Base-by-base conservation (phyloP, 2,329 filamentous ascomycete species). In the Neopestalotiopsis sp. region DNA sequence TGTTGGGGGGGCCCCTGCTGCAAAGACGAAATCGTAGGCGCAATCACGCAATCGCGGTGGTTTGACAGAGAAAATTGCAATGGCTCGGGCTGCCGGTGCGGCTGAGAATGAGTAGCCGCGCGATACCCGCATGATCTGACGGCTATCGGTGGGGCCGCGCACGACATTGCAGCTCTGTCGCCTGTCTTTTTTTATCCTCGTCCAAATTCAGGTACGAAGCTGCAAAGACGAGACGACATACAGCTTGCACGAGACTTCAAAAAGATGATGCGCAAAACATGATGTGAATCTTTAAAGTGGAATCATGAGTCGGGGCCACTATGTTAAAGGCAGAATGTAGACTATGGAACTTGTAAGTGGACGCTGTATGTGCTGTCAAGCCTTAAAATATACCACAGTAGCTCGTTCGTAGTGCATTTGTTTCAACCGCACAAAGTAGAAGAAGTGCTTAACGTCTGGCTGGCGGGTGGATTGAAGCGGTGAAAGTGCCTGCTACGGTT, bases 21-120 rank as follows among this genome's bases (percentile, higher is more conserved):
- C 28, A 66, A 28, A 66, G 63, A 58, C 63, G 63, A 66, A 66
- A 66, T 56, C 17, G 63, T 32, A 14, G 32, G 63, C 14, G 13
- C 58, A 67, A 67, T 59, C 42, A 67, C 56, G 65, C 32, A 30
- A 59, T 67, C 65, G 34, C 52, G 6, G 30, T 59, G 34, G 13
- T 38, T 32, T 32, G 4, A 10, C 52, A 40, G 20, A n/a, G 34
- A 38, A 40, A 49, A 52, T 52, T 59, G 65, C 24, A 30, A n/a
- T 52, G 20, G 65, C 65, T 30, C 40, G 17, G 20, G 14, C 58
- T 60, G 65, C 65, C 65, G 65, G 13, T 67, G 65, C 65, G 65
- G 65, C 65, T 67, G 65, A 67, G 28, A 56, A 56, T 59, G 65
- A n/a, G n/a, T 52, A 67, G 58, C 65, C 24, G 65, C 56, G 65